Base-by-base conservation (phyloP, 345 rosid species). In the Lenwebbia sp. region DNA sequence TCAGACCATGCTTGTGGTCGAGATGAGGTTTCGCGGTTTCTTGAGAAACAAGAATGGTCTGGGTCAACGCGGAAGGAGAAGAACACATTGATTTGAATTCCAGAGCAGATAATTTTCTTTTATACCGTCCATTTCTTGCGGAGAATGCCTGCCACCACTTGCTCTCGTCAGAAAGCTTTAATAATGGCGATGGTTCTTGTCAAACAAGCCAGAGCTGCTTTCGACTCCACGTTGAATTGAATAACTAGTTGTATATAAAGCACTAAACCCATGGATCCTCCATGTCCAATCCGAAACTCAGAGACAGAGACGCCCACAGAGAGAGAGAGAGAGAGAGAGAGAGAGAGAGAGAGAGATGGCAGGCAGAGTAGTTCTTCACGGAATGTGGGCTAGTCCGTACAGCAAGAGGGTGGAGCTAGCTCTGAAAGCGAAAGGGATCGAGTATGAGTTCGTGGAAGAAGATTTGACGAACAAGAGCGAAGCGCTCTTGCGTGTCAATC, bases 391-490 rank as follows among this genome's bases (percentile, higher is more conserved):
- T 28, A 91, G 92, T 81, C 88, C 92, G 40, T 89, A 88, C 83
- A 75, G 88, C 60, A 89, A 85, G 83, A 86, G 90, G 65, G 90
- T 90, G 70, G 91, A 90, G 87, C 40, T 93, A 28, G 94, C 88
- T 47, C 91, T 92, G 76, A 88, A 50, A 60, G 86, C 89, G 30
- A 90, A 92, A 56, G 91, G 91, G 76, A 82, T 93, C 85, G 86
- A 90, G 13, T 92, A 87, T 74, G 88, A 86, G 25, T 58, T 86
- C 51, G 87, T 90, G 13, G 93, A 89, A 85, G 93, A 93, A 91
- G 94, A 93, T 82, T 82, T 92, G 50, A 65, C 40, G 6, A 89
- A 88, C 91, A 91, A 91, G 87, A 92, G 92, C 83, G 85, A 86
- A 51, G 6, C 40, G 25, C 85, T 83, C 37, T 85, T 85, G 41